Evolutionary conservation across 208 protist genomes (phyloP), one percentile per base, ranked within the genome.

Genomic region (Naegleria lovaniensis): DNA sequence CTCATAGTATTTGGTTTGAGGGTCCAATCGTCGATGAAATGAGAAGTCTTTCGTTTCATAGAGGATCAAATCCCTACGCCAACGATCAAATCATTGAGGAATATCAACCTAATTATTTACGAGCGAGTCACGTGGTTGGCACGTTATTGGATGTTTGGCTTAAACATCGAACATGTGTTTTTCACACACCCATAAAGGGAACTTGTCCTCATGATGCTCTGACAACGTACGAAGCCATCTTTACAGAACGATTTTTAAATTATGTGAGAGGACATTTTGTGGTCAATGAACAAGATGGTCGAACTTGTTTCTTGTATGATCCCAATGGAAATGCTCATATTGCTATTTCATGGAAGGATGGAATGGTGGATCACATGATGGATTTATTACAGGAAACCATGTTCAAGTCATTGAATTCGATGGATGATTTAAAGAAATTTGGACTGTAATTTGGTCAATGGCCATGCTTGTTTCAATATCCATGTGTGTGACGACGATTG

Each of bases 181-280:
- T 79, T 79, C 19, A n/a, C 7, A 79, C 25, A 33, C 5, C 16
- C 19, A 79, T 79, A 5, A 79, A 79, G 7, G 67, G 67, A 79
- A 79, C 67, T 79, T 79, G 67, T 79, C 67, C 67, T 36, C 67
- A 79, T 36, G 67, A 79, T 79, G 67, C 67, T 13, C n/a, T 79
- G 6, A 79, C 67, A 79, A 79, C 67, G 3, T 79, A 79, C 36
- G 67, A 79, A 79, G 67, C 67, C 19, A 79, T 79, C n/a, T 79
- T 36, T 33, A 36, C 7, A 36, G 25, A 36, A 36, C 0, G 36
- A 79, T 79, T 79, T 36, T 36, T 79, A 11, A 36, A 79, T 36
- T 79, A 79, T 9, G 67, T 36, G 9, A 19, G 29, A 36, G 67
- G 67, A 79, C 67, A 79, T 33, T 79, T 79, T 79, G 25, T 79